Percentiles rank a stretch among this genome's conserved stretches.
These are phyloP conservation scores for Cucurbita ficifolia DNA, from an alignment of 306 rosid species.

Conservation along the genomic window DNA sequence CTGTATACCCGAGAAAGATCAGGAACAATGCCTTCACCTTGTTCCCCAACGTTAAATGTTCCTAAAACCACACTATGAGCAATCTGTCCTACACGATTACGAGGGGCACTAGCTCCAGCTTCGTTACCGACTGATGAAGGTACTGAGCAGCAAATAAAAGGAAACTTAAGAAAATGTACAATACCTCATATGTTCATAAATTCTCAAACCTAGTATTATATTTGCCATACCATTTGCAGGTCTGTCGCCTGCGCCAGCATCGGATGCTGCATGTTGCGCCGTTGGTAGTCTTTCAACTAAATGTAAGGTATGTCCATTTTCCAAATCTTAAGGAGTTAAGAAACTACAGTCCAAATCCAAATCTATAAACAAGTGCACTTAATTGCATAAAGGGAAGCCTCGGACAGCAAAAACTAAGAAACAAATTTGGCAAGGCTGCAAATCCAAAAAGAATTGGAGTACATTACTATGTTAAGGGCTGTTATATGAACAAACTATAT, in stretches of 20 bases:
- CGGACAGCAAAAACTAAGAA: neutral
- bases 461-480: neutral
- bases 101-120: conserved; percentile 38
- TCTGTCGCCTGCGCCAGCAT: conserved; percentile 37
- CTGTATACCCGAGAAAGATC: conserved; percentile 62
- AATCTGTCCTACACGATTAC: conserved; percentile 69
- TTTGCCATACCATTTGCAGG: conserved; percentile 18
- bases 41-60: conserved; percentile 84
- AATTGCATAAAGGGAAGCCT: neutral
- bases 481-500: neutral
- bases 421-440: neutral
- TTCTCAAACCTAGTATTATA: neutral
- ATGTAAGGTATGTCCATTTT: conserved; percentile 92
- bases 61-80: conserved; percentile 97
- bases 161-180: conserved; percentile 1
- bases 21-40: conserved; percentile 69
- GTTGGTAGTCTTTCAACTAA: conserved; percentile 80
- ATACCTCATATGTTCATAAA: neutral
- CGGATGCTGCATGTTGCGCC: conserved; percentile 45
- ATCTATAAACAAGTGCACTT: neutral
- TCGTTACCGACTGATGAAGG: conserved; percentile 41
- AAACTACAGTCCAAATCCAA: conserved; percentile 16
- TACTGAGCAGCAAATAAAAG: conserved; percentile 6
- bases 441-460: neutral
- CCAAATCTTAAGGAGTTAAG: conserved; percentile 61